Percentiles rank a stretch among this genome's conserved stretches.
phyloP scores from a whole-genome alignment of 306 rosid genomes.

The Delonix regia region DNA sequence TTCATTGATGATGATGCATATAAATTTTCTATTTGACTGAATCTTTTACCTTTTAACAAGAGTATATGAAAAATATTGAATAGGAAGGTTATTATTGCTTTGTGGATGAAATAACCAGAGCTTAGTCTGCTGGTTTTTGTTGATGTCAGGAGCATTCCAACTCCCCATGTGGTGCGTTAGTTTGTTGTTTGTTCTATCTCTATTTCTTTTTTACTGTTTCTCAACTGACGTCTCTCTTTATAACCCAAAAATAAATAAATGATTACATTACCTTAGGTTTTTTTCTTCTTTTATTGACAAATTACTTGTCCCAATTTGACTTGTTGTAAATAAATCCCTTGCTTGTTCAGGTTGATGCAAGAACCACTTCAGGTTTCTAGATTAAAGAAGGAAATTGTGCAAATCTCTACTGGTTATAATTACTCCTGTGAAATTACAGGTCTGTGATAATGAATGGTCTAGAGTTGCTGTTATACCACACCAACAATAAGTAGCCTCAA shows the following conservation, averaged over 20 bases:
- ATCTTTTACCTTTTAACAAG: neutral
- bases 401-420: conserved; percentile 81
- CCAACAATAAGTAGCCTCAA: no score
- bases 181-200: neutral
- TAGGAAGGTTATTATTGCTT: neutral
- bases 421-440: conserved; percentile 93
- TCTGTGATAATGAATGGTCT: conserved; percentile 34
- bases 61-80: neutral
- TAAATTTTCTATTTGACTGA: neutral
- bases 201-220: no score
- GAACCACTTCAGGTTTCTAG: conserved; percentile 71
- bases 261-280: neutral
- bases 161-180: neutral
- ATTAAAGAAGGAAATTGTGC: conserved; percentile 64
- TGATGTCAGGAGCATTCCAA: neutral
- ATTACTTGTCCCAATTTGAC: neutral
- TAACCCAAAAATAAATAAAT: neutral
- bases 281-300: neutral
- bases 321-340: conserved; percentile 25
- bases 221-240: neutral
- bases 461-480: no score
- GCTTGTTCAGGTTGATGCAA: conserved; percentile 46
- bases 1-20: neutral
- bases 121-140: neutral
- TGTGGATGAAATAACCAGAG: neutral